Conservation (phyloP, 257 asterid species). For the Plectranthus barbatus region DNA sequence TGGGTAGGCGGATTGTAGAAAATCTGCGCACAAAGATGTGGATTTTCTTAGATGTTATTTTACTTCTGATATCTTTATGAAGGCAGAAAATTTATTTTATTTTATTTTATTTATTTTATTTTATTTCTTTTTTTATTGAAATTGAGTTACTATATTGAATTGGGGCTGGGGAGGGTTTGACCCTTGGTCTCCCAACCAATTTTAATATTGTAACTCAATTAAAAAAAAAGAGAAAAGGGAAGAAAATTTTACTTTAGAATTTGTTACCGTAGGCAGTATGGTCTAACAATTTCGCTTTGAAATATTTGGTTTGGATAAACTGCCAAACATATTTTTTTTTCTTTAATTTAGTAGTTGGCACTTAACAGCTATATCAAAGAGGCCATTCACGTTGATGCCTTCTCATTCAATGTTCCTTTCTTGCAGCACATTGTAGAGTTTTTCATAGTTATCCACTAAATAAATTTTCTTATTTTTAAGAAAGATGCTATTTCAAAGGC, state of each 20-base stretch:
- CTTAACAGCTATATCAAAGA: not conserved
- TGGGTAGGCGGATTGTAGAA: not conserved
- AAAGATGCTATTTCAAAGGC: conserved; percentile 89
- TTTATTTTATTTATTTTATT: too few species aligned
- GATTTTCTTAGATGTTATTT: not conserved
- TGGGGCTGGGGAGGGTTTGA: too few species aligned
- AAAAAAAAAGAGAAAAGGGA: too few species aligned
- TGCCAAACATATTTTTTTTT: not conserved
- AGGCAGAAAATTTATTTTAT: not conserved
- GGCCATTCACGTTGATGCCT: not conserved
- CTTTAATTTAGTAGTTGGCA: not conserved
- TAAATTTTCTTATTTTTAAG: conserved; percentile 29
- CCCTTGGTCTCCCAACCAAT: too few species aligned
- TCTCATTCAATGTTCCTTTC: conserved; percentile 1
- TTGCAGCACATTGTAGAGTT: not conserved
- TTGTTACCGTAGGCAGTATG: not conserved
- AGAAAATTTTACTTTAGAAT: not conserved
- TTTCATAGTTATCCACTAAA: conserved; percentile 21
- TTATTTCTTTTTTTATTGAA: too few species aligned
- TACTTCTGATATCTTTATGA: not conserved
- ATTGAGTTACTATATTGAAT: too few species aligned
- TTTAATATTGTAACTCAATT: too few species aligned
- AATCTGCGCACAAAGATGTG: not conserved
- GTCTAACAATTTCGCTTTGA: not conserved
- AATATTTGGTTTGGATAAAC: not conserved